phyloP scores from a whole-genome alignment of 2,329 filamentous ascomycete genomes.

The Seiridium cupressi region DNA sequence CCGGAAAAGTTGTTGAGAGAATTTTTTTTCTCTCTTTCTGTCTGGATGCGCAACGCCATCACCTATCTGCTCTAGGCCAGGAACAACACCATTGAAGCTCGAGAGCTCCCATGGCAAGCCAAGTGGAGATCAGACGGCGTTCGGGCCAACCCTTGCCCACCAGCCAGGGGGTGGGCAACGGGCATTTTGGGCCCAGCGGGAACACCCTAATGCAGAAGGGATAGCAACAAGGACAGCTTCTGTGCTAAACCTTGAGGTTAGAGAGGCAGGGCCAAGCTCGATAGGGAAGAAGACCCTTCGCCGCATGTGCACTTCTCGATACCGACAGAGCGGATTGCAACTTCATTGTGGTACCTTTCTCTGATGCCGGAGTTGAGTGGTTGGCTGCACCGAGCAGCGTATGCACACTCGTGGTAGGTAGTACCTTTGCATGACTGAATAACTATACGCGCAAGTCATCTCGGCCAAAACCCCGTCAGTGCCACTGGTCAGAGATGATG shows the following conservation, averaged over 20 bases:
- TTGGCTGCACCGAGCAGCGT: neutral
- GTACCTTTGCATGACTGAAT: neutral
- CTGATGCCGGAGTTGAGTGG: neutral
- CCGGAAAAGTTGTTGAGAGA: neutral
- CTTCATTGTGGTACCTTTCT: neutral
- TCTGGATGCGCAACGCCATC: neutral
- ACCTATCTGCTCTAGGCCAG: neutral
- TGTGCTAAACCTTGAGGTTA: neutral
- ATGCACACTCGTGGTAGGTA: neutral
- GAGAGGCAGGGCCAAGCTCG: neutral
- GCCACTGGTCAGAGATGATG: neutral
- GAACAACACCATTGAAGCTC: neutral
- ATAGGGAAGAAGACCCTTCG: conserved; percentile 5
- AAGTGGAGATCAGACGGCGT: neutral
- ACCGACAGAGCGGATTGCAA: neutral
- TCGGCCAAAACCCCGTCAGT: neutral
- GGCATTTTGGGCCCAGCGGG: neutral
- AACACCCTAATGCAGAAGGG: neutral
- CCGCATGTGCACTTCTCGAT: neutral
- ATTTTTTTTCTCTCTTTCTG: neutral
- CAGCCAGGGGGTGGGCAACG: neutral
- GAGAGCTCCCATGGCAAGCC: neutral
- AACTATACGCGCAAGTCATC: neutral
- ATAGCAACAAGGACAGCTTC: neutral
- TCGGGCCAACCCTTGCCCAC: neutral